Evolutionary conservation across 257 asterid species (phyloP), one percentile per base, ranked within the genome.

Genomic region (Fraxinus americana): DNA sequence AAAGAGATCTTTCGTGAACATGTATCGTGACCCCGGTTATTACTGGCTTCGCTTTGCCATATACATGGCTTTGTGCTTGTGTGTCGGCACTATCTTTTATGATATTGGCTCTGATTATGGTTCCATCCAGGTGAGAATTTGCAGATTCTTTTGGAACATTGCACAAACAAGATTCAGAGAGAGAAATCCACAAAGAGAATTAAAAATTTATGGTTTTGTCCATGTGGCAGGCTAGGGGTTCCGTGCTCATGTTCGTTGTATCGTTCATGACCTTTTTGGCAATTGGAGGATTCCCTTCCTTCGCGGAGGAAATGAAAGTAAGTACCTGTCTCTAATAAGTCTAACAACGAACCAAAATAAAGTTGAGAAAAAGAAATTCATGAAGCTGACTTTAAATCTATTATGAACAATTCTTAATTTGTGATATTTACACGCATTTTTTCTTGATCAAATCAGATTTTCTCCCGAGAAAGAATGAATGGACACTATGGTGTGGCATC

Each of bases 211-310:
- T n/a, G 38, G n/a, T 19, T 74, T 43, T 66, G 43, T 63, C 10
- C 61, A 13, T 39, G 6, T 48, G 41, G n/a, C 78, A 87, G 91
- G 91, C 87, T 63, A 85, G 90, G 78, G 90, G 92, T 7, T 87
- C 96, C 27, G 79, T 89, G 96, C 68, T 82, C 16, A 71, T 79
- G 76, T 90, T 70, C 79, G 63, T 84, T 75, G 78, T 76, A 38
- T 82, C 85, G 63, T 86, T 89, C 86, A 75, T 90, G 79, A 88
- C 92, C 34, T 90, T 88, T n/a, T 87, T 90, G 94, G 87, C 91
- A 6, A 90, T 90, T 50, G 94, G 94, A 12, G 92, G 94, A 70
- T 90, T 87, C 78, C 94, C 92, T 80, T 90, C 94, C 11, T 90
- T 90, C 61, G 89, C 86, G 16, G 94, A 88, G 75, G 94, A 90